A percentile compares a stretch with the other conserved stretches of the same genome.
Conservation (phyloP, 2,329 filamentous ascomycete species). For the Verticillium zaregamsianum region DNA sequence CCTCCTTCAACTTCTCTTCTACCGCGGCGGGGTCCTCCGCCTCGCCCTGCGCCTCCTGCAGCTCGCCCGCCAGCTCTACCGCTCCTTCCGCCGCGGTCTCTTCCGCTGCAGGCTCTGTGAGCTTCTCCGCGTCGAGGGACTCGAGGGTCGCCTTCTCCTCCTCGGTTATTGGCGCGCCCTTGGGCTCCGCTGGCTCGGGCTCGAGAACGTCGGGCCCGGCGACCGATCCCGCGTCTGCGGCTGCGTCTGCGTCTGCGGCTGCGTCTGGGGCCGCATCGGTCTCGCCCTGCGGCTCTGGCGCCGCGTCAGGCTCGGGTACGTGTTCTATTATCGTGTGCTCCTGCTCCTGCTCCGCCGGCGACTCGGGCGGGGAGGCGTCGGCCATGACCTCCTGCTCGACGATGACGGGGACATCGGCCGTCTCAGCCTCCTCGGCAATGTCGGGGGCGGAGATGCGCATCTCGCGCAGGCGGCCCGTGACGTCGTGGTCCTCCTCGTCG, state of each 20-base stretch:
- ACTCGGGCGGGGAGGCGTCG: slow-evolving; percentile 8
- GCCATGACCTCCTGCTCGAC: slow-evolving; percentile 30
- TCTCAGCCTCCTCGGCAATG: slow-evolving; percentile 47
- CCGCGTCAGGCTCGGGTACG: slow-evolving; percentile 4
- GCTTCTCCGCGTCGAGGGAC: not conserved
- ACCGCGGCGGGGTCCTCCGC: slow-evolving; percentile 17
- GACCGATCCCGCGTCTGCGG: not conserved
- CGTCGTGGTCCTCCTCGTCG: slow-evolving; percentile 64
- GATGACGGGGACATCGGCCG: slow-evolving; percentile 35
- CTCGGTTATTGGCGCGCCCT: not conserved
- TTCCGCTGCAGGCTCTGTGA: slow-evolving; percentile 1
- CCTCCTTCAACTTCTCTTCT: slow-evolving; percentile 7
- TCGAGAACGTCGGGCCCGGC: slow-evolving; percentile 1
- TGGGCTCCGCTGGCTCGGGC: not conserved
- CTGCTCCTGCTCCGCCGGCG: not conserved
- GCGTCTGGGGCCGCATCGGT: not conserved
- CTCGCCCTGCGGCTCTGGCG: not conserved
- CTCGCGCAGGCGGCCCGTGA: slow-evolving; percentile 39
- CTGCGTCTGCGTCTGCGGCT: not conserved
- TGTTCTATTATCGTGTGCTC: not conserved
- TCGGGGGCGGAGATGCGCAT: slow-evolving; percentile 53
- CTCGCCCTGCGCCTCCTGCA: slow-evolving; percentile 3
- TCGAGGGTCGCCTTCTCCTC: not conserved
- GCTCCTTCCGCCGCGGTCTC: slow-evolving; percentile 10
- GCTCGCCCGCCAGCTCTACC: slow-evolving; percentile 9